These are phyloP conservation scores for Orychophragmus violaceus DNA, from an alignment of 345 rosid species.

Conservation along the genomic window DNA sequence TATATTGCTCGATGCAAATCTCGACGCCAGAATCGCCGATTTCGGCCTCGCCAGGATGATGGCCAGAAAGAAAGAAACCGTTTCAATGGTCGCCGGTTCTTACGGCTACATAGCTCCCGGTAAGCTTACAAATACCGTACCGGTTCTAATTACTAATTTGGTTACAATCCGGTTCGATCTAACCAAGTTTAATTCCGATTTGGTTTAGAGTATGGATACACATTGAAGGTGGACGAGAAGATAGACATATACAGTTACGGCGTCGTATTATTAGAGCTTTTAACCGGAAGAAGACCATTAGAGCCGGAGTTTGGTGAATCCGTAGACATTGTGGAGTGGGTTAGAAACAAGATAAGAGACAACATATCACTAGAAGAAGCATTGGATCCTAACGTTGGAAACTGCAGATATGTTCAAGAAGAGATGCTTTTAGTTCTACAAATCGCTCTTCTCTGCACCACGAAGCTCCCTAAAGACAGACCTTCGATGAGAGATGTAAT, in stretches of 20 bases:
- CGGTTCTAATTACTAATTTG: not conserved
- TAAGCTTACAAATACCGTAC: slow-evolving; percentile 12
- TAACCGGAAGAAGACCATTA: slow-evolving; percentile 62
- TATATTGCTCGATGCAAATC: slow-evolving; percentile 76
- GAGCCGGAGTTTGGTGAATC: slow-evolving; percentile 73
- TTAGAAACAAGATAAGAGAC: slow-evolving; percentile 56
- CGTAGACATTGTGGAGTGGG: slow-evolving; percentile 66
- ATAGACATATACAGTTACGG: slow-evolving; percentile 87
- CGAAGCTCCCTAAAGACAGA: slow-evolving; percentile 83
- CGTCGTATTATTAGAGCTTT: slow-evolving; percentile 76
- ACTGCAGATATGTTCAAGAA: slow-evolving; percentile 79
- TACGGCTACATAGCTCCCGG: slow-evolving; percentile 95
- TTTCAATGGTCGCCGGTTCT: slow-evolving; percentile 95
- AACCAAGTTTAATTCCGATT: not conserved
- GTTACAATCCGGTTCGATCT: not conserved
- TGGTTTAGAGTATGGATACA: slow-evolving; percentile 70
- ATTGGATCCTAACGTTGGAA: slow-evolving; percentile 66
- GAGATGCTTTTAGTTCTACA: slow-evolving; percentile 88
- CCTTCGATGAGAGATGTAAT: slow-evolving; percentile 89
- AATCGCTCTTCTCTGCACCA: slow-evolving; percentile 77
- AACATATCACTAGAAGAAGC: slow-evolving; percentile 55
- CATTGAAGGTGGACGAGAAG: slow-evolving; percentile 90
- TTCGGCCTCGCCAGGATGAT: slow-evolving; percentile 92
- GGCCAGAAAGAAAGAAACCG: slow-evolving; percentile 79
- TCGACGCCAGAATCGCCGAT: slow-evolving; percentile 85